Evolutionary conservation across 495 filamentous ascomycete species (phyloP).

Genomic region (Penicillium atrosanguineum): DNA sequence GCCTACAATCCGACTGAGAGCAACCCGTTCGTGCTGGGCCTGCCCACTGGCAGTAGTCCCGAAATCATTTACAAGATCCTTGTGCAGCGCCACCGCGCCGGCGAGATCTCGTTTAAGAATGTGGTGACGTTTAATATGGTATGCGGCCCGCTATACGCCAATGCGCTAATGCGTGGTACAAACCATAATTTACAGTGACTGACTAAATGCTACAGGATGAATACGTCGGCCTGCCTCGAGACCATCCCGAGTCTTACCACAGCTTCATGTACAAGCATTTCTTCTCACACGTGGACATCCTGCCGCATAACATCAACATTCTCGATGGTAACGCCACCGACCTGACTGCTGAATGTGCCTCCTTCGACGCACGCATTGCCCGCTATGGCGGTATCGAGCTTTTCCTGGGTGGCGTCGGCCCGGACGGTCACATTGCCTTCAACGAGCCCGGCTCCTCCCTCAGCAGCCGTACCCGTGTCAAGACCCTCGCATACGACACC

Average conservation of each 20-base stretch:
- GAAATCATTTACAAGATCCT: constrained; percentile 75
- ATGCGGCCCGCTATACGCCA: constrained; percentile 21
- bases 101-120: constrained; percentile 81
- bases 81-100: constrained; percentile 71
- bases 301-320: constrained; percentile 77
- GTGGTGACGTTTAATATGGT: constrained; percentile 93
- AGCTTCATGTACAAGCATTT: constrained; percentile 90
- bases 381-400: constrained; percentile 76
- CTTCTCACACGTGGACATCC: constrained; percentile 83
- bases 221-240: constrained; percentile 77
- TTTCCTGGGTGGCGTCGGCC: constrained; percentile 81
- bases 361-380: constrained; percentile 77
- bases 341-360: constrained; percentile 71
- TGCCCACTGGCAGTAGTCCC: constrained; percentile 80
- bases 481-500: constrained; percentile 84
- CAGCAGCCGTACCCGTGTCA: constrained; percentile 75
- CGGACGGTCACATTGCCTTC: constrained; percentile 86
- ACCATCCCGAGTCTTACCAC: constrained; percentile 82
- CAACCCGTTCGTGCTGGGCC: constrained; percentile 77
- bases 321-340: constrained; percentile 79
- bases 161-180: background rate
- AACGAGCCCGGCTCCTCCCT: constrained; percentile 85
- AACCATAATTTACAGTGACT: background rate
- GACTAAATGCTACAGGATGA: constrained; percentile 59
- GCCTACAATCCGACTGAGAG: constrained; percentile 65